Conservation (phyloP, 2,329 filamentous ascomycete species). For the Clonostachys rhizophaga region DNA sequence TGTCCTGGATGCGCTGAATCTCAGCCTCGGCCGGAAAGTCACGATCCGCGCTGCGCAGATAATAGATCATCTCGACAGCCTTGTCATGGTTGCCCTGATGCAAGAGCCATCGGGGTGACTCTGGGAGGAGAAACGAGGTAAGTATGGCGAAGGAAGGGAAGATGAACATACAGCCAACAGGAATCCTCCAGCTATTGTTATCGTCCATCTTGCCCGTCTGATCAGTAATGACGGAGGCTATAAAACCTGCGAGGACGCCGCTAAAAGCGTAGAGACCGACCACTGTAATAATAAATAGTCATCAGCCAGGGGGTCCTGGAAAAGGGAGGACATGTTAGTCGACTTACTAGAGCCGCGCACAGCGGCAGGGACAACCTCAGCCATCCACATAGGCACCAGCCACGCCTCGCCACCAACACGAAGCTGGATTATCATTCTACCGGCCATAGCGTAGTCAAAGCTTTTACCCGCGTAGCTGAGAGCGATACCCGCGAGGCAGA, state of each 20-base stretch:
- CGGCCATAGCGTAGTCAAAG: slow-evolving; percentile 6
- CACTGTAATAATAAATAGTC: neutral
- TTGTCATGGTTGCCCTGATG: slow-evolving; percentile 7
- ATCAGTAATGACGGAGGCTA: slow-evolving; percentile 11
- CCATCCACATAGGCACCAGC: slow-evolving; percentile 11
- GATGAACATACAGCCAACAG: slow-evolving; percentile 7
- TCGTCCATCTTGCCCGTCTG: slow-evolving; percentile 8
- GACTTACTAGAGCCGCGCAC: slow-evolving; percentile 7
- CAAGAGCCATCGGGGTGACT: slow-evolving; percentile 16
- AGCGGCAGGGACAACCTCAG: slow-evolving; percentile 11
- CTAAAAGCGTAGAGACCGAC: slow-evolving; percentile 9
- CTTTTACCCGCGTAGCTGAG: slow-evolving; percentile 6
- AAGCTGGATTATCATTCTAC: slow-evolving; percentile 10
- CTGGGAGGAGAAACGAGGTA: slow-evolving; percentile 11
- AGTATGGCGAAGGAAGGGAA: slow-evolving; percentile 8
- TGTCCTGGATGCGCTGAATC: slow-evolving; percentile 6
- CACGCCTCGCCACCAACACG: slow-evolving; percentile 11
- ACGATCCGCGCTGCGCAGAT: slow-evolving; percentile 3
- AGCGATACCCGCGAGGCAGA: slow-evolving; percentile 6
- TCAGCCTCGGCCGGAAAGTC: slow-evolving; percentile 10
- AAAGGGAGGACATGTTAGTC: neutral
- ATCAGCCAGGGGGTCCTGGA: neutral
- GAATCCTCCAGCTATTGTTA: slow-evolving; percentile 11
- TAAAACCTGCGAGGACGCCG: slow-evolving; percentile 10
- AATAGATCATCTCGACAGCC: slow-evolving; percentile 6